These are phyloP conservation scores for Oidiodendron maius DNA, from an alignment of 495 filamentous ascomycete species.

Conservation along the genomic window DNA sequence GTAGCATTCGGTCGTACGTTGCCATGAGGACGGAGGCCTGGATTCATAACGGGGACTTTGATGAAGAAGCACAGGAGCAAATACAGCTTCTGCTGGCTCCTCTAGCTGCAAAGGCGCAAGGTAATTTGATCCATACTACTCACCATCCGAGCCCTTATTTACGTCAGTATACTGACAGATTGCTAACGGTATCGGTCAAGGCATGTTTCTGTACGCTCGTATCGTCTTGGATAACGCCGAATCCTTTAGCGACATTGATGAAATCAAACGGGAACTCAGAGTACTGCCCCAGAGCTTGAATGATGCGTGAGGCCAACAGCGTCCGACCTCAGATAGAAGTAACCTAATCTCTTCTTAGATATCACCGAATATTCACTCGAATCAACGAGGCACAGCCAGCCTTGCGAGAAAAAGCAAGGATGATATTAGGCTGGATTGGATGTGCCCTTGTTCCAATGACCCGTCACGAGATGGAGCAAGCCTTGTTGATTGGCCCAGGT, in stretches of 20 bases:
- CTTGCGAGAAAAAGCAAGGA: slow-evolving; percentile 21
- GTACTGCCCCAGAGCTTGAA: slow-evolving; percentile 21
- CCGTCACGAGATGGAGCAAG: slow-evolving; percentile 25
- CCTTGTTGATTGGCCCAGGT: slow-evolving; percentile 15
- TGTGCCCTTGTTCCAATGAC: slow-evolving; percentile 20
- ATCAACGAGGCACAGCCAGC: slow-evolving; percentile 10
- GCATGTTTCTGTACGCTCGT: slow-evolving; percentile 25
- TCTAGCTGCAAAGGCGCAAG: background rate
- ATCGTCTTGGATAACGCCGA: slow-evolving; percentile 17
- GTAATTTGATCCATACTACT: no score
- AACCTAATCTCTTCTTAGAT: slow-evolving; percentile 13
- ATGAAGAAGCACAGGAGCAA: background rate
- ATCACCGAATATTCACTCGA: slow-evolving; percentile 15
- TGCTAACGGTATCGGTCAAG: no score
- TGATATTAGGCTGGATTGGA: slow-evolving; percentile 25
- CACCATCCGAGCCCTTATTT: no score
- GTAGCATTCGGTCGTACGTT: slow-evolving; percentile 16
- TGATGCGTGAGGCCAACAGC: slow-evolving; percentile 18
- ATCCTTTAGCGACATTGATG: slow-evolving; percentile 7
- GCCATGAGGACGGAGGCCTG: background rate
- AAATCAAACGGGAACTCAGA: slow-evolving; percentile 18
- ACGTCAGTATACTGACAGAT: no score
- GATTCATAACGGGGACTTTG: background rate
- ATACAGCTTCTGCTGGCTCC: background rate
- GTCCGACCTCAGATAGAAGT: background rate